Base-by-base conservation (phyloP, 2,329 filamentous ascomycete species). In the Exophiala oligosperma region DNA sequence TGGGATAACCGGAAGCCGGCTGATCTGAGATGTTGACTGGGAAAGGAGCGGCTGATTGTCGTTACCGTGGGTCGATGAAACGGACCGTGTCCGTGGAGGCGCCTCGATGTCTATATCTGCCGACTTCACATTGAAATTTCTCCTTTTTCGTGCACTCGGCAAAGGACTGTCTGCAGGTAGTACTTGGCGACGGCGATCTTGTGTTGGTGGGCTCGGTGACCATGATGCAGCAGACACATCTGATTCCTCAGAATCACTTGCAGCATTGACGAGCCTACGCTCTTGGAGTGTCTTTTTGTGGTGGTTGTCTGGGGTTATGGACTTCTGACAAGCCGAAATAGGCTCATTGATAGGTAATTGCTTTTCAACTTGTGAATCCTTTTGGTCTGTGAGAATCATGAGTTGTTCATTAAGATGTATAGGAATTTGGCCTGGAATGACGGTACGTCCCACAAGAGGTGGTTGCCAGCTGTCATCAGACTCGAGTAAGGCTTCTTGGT, bases 301-400 rank as follows among this genome's bases (percentile, higher is more conserved):
- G 17, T 17, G 17, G 17, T 17, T 17, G 64, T 88, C 85, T 14
- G 80, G 74, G 26, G 68, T 71, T 1, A 79, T 75, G 52, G 84
- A 72, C 74, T 9, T 17, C 14, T 37, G 38, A 5, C 26, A 69
- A 67, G 48, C 69, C 56, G 37, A 17, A 44, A 28, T 44, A 11
- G 32, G 32, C 9, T 35, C 32, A 5, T 9, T 35, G 32, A 11
- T 35, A 9, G 32, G 32, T 2, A 9, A 35, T 9, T 35, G 32
- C 12, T 48, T 21, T 43, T 43, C n/a, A 47, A 23, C 26, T 21
- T 11, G 43, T 9, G 26, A 59, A 32, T 37, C 24, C 48, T 51
- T 49, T 38, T 50, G 54, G 28, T 62, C 54, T 32, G 63, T 54
- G 23, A 43, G 26, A 37, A 53, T 37, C 11, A 38, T 57, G 41